Conservation (phyloP, 495 filamentous ascomycete species). For the Neurospora sp. region DNA sequence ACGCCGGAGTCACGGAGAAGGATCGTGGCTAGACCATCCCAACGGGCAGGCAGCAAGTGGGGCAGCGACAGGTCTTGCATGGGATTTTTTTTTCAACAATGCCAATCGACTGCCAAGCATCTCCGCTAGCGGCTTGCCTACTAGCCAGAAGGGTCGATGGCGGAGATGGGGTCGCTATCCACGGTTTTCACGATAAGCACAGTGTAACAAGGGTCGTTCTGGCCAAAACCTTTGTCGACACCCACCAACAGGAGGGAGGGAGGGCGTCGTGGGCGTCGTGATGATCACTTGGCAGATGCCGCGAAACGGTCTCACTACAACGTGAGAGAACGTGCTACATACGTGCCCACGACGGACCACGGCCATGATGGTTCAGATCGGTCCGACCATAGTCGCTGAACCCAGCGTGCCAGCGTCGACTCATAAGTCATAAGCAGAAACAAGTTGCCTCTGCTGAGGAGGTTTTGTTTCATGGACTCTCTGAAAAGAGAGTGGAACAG, state of each 20-base stretch:
- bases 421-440: neutral
- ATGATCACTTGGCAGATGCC: neutral
- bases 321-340: neutral
- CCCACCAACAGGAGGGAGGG: neutral
- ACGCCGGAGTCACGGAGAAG: neutral
- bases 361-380: neutral
- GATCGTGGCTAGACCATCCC: neutral
- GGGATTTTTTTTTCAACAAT: neutral
- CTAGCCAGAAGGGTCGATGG: neutral
- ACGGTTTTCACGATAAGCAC: neutral
- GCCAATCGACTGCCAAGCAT: neutral
- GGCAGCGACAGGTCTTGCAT: neutral
- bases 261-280: neutral
- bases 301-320: neutral
- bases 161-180: neutral
- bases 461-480: neutral
- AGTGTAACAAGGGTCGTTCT: neutral
- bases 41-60: neutral
- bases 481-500: neutral
- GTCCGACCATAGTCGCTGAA: neutral
- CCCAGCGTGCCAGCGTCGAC: neutral
- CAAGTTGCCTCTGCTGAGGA: neutral
- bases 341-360: neutral
- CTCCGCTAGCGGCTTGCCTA: neutral
- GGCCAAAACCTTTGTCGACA: neutral